A percentile compares a stretch with the other conserved stretches of the same genome.
These are phyloP conservation scores for Coleophoma crateriformis DNA, from an alignment of 2,329 filamentous ascomycete genomes.

Conservation along the genomic window DNA sequence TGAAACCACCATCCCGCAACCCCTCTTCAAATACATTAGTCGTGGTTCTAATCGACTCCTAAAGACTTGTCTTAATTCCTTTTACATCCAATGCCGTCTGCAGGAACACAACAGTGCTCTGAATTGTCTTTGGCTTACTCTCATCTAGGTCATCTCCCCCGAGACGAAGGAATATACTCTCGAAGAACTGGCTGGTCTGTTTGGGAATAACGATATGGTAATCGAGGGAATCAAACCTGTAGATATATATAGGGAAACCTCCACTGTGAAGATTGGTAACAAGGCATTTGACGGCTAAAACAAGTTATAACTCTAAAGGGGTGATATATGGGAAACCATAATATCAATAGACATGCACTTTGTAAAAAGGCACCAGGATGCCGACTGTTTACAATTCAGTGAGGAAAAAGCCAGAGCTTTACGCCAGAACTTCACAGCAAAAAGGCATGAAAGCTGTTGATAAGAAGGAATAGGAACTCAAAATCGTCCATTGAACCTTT, in stretches of 20 bases:
- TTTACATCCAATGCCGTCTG: no score
- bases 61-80: no score
- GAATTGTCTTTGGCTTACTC: conserved; percentile 7
- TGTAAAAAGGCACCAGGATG: no score
- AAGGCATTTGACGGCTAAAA: conserved; percentile 1
- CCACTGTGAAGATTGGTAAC: conserved; percentile 16
- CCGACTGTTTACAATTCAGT: no score
- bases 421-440: no score
- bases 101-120: background rate
- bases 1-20: no score
- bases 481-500: no score
- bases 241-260: background rate
- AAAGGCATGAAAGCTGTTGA: no score
- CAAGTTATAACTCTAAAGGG: background rate
- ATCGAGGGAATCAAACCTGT: background rate
- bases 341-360: background rate
- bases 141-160: conserved; percentile 11
- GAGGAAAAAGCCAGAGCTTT: no score
- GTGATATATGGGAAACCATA: background rate
- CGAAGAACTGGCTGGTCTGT: conserved; percentile 2
- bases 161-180: conserved; percentile 5
- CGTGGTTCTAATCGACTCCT: no score
- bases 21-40: no score
- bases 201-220: background rate
- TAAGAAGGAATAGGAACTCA: no score